Evolutionary conservation across 495 filamentous ascomycete genomes (phyloP).

Genomic region (Corynascus novoguineensis): DNA sequence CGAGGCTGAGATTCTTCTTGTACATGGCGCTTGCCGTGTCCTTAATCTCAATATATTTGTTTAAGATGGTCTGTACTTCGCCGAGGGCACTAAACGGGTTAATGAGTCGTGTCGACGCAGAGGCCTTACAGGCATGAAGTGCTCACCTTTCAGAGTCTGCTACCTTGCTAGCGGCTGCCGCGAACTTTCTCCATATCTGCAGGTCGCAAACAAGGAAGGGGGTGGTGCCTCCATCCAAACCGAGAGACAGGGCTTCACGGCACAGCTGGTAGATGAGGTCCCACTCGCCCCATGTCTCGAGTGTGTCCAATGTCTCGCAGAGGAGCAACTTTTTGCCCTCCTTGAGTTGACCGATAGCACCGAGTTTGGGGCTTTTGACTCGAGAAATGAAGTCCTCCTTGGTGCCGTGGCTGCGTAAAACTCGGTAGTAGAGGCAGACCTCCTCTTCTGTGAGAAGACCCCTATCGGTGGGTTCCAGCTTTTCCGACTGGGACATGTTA

Average conservation of each 20-base stretch:
- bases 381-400: constrained; percentile 28
- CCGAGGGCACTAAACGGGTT: constrained; percentile 26
- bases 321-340: constrained; percentile 32
- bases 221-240: constrained; percentile 21
- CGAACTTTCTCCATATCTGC: constrained; percentile 28
- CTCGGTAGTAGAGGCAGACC: constrained; percentile 30
- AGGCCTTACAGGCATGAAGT: not conserved
- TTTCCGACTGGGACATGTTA: constrained; percentile 20
- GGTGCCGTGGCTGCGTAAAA: constrained; percentile 26
- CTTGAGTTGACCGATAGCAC: constrained; percentile 27
- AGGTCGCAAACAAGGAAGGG: constrained; percentile 34
- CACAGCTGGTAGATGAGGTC: constrained; percentile 32
- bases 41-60: constrained; percentile 26
- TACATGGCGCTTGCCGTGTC: constrained; percentile 27
- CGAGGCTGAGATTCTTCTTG: constrained; percentile 31
- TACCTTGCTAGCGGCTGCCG: constrained; percentile 28
- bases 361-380: constrained; percentile 26
- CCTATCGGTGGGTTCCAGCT: constrained; percentile 24
- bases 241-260: constrained; percentile 21
- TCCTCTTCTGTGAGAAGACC: constrained; percentile 34
- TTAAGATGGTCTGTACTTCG: constrained; percentile 26
- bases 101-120: not conserved
- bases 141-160: constrained; percentile 31
- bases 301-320: constrained; percentile 24
- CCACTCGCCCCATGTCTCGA: constrained; percentile 32